Evolutionary conservation across 176 grass and related monocot species (phyloP), one percentile per base, ranked within the genome.

Genomic region (Tillandsia fasciculata): DNA sequence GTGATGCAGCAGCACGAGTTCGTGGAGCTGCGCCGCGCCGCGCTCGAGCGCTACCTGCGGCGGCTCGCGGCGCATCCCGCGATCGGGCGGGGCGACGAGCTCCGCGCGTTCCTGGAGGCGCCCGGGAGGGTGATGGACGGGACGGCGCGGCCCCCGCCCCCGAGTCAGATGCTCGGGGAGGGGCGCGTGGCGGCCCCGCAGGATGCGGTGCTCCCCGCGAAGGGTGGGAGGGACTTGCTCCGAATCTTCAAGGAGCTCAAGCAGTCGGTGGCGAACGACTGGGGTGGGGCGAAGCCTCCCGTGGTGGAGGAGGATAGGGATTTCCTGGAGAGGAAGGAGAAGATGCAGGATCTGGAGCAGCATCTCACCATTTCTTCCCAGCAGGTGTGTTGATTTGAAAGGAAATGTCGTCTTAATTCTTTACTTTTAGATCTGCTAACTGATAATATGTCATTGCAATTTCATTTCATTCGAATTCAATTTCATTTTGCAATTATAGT

Each of bases 1-100:
- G 88, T 92, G 66, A 96, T 96, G 93, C 86, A 96, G 64, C 76
- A 78, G 57, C 88, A 90, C n/a, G 93, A 96, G 24, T 96, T 96
- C 80, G 86, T 96, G 22, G 88, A 83, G 76, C 89, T 92, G 47
- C 86, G 89, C 50, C 68, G 86, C 26, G 51, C 53, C 49, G 75
- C 81, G 52, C 17, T 96, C 50, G 78, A 96, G 81, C 83, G 76
- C 70, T 92, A 96, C 76, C 76, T 92, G 70, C 63, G 77, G 53
- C 86, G 93, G 49, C 86, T 96, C 10, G 72, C 89, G 3, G 74
- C 79, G 29, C 93, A 96, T 76, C 89, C 93, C 10, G 59, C 64
- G 0, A 76, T 92, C 18, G 79, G 71, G 65, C 74, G 15, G 49
- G 77, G 86, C 72, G 23, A 74, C 4, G 79, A 87, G 48, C 79